Evolutionary conservation across 2,329 filamentous ascomycete species (phyloP).

Genomic region (Xylariaceae sp.): DNA sequence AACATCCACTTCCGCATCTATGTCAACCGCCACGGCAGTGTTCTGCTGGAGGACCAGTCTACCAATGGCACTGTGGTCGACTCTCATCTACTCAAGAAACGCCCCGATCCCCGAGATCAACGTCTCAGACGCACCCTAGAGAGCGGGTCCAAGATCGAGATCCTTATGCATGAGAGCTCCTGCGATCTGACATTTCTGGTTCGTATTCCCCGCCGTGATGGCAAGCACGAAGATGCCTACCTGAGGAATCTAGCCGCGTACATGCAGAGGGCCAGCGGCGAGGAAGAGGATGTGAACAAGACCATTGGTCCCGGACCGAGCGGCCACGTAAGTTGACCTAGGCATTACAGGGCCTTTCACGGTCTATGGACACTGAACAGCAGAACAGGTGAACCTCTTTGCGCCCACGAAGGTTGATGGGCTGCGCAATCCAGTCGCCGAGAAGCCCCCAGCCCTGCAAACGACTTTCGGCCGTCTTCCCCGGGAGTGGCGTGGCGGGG

Average conservation of each 20-base stretch:
- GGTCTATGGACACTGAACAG: slow-evolving; percentile 12
- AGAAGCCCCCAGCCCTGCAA: slow-evolving; percentile 24
- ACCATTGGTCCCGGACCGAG: slow-evolving; percentile 47
- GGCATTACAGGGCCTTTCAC: not conserved
- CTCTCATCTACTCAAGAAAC: slow-evolving; percentile 60
- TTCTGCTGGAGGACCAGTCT: slow-evolving; percentile 92
- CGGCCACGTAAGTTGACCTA: slow-evolving; percentile 41
- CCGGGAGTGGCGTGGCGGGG: slow-evolving; percentile 78
- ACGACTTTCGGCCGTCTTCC: slow-evolving; percentile 38
- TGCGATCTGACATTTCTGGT: slow-evolving; percentile 78
- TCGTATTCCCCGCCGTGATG: slow-evolving; percentile 74
- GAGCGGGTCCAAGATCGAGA: slow-evolving; percentile 70
- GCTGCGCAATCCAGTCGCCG: slow-evolving; percentile 7
- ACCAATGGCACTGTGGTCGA: slow-evolving; percentile 96
- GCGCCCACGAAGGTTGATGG: slow-evolving; percentile 17
- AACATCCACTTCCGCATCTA: slow-evolving; percentile 96
- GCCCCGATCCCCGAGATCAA: slow-evolving; percentile 35
- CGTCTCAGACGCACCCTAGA: slow-evolving; percentile 57
- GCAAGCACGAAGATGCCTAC: slow-evolving; percentile 63
- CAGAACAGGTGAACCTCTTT: slow-evolving; percentile 31
- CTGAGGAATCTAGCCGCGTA: slow-evolving; percentile 67
- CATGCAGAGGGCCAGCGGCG: slow-evolving; percentile 42
- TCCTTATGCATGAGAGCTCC: slow-evolving; percentile 53
- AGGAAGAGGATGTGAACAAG: slow-evolving; percentile 36
- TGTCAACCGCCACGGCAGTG: slow-evolving; percentile 76